Evolutionary conservation across 2,329 filamentous ascomycete genomes (phyloP).

Genomic region (Macrophomina phaseolina): DNA sequence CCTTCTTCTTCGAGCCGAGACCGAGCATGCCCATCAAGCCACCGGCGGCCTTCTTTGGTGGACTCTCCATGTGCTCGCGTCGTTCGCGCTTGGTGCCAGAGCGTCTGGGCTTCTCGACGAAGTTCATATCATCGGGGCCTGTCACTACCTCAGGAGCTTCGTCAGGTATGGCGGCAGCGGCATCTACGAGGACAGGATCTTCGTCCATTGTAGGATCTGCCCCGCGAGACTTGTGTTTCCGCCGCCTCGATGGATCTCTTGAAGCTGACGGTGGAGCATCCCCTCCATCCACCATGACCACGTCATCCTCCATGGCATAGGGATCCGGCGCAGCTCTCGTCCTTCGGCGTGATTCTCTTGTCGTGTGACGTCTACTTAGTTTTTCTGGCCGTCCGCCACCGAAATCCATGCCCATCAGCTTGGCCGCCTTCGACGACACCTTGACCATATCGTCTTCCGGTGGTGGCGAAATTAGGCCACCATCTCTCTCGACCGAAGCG

Average conservation of each 20-base stretch:
- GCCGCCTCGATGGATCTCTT: conserved; percentile 36
- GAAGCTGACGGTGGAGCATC: conserved; percentile 35
- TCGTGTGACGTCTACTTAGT: conserved; percentile 50
- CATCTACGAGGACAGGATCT: conserved; percentile 50
- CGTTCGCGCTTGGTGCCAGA: conserved; percentile 55
- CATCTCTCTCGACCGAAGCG: conserved; percentile 69
- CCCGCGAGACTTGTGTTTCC: conserved; percentile 32
- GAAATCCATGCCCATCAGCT: conserved; percentile 67
- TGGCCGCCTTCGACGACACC: conserved; percentile 78
- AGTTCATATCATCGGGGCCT: conserved; percentile 58
- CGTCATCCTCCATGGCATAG: conserved; percentile 65
- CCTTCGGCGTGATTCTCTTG: conserved; percentile 42
- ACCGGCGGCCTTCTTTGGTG: conserved; percentile 62
- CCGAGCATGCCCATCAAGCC: conserved; percentile 63
- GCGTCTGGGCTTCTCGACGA: conserved; percentile 57
- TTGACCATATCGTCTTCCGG: conserved; percentile 65
- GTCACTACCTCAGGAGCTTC: conserved; percentile 50
- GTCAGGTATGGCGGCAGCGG: conserved; percentile 42
- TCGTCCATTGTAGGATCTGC: conserved; percentile 36
- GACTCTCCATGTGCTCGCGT: conserved; percentile 61
- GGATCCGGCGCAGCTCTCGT: conserved; percentile 56
- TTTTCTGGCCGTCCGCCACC: conserved; percentile 38
- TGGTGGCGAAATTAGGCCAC: conserved; percentile 72
- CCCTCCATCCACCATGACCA: conserved; percentile 59
- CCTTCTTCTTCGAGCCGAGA: conserved; percentile 42